These are phyloP conservation scores for Aspergillus hancockii DNA, from an alignment of 495 filamentous ascomycete species.

Conservation along the genomic window DNA sequence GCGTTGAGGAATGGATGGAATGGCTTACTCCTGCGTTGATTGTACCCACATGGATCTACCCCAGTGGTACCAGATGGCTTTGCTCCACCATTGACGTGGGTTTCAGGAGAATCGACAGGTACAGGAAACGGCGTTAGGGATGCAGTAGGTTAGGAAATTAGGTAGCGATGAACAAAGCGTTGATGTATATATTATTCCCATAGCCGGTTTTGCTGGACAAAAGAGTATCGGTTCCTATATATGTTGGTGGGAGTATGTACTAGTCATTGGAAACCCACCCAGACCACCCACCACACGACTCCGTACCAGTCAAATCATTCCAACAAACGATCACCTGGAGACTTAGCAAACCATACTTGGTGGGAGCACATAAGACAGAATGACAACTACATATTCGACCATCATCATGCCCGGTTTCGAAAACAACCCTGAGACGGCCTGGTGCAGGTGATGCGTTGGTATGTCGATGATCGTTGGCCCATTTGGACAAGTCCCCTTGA, in stretches of 20 bases:
- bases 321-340: background rate
- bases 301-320: background rate
- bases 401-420: background rate
- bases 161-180: background rate
- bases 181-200: too few species aligned
- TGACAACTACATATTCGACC: background rate
- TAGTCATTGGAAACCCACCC: background rate
- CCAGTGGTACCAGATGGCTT: slow-evolving; percentile 19
- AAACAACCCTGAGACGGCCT: slow-evolving; percentile 1
- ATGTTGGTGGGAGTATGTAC: too few species aligned
- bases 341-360: background rate
- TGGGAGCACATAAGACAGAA: background rate
- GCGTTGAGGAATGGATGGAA: background rate
- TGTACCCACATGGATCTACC: slow-evolving; percentile 3
- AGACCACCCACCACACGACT: too few species aligned
- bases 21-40: background rate
- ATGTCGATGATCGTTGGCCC: slow-evolving; percentile 14
- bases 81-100: slow-evolving; percentile 14
- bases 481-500: slow-evolving; percentile 13
- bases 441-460: slow-evolving; percentile 19
- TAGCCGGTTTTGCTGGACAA: too few species aligned
- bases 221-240: too few species aligned
- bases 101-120: slow-evolving; percentile 10
- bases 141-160: background rate
- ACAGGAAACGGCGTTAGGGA: background rate